phyloP scores from a whole-genome alignment of 805 yeast species.

The Lachancea thermotolerans region DNA sequence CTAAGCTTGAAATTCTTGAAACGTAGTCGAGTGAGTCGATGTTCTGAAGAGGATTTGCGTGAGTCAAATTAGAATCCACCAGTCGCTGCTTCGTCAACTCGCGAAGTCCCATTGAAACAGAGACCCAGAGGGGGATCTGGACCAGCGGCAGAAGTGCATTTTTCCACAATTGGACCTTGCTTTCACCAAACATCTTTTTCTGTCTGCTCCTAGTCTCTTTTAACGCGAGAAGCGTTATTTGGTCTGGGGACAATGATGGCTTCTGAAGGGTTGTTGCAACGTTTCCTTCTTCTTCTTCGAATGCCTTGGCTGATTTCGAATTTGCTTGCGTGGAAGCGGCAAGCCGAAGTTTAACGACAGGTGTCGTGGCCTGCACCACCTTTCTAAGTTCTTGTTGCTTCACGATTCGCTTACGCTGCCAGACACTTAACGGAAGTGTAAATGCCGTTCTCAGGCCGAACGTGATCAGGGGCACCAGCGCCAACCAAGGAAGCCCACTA shows the following conservation, averaged over 20 bases:
- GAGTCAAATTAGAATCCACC: constrained; percentile 35
- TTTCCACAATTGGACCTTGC: constrained; percentile 76
- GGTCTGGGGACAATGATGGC: constrained; percentile 60
- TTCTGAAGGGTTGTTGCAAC: constrained; percentile 19
- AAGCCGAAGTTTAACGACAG: constrained; percentile 53
- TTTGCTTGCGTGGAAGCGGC: constrained; percentile 30
- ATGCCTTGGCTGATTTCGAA: constrained; percentile 11
- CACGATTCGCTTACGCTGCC: constrained; percentile 61
- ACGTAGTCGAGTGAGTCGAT: neutral
- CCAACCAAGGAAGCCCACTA: constrained; percentile 79
- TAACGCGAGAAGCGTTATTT: constrained; percentile 62
- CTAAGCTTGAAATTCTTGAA: constrained; percentile 32
- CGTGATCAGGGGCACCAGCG: constrained; percentile 68
- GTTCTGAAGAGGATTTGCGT: constrained; percentile 40
- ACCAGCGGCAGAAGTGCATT: constrained; percentile 65
- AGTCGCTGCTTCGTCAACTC: constrained; percentile 55
- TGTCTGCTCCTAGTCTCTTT: constrained; percentile 78
- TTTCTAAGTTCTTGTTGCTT: constrained; percentile 71
- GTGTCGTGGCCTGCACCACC: constrained; percentile 64
- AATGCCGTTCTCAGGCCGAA: constrained; percentile 53
- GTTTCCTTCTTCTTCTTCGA: constrained; percentile 26
- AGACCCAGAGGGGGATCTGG: constrained; percentile 84
- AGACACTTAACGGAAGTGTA: constrained; percentile 73
- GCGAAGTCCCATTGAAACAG: constrained; percentile 69
- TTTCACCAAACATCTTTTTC: constrained; percentile 55